Evolutionary conservation across 2,329 filamentous ascomycete genomes (phyloP).

Genomic region (Harringtonia aguacate): DNA sequence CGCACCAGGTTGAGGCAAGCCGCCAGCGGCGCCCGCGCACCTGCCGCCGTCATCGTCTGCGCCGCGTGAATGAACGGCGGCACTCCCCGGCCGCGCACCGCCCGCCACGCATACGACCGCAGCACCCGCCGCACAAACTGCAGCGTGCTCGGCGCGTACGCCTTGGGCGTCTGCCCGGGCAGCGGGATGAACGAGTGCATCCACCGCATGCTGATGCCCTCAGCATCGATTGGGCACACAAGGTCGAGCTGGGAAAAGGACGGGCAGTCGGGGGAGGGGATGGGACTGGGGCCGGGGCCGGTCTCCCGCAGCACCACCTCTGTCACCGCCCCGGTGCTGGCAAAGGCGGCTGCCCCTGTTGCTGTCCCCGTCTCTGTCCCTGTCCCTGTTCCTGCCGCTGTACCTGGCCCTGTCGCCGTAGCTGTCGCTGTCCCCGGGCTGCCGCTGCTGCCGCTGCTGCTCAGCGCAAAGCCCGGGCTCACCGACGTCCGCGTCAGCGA

Average conservation of each 20-base stretch:
- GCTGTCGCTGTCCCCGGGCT: no score
- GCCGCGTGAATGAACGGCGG: conserved; percentile 34
- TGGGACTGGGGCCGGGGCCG: no score
- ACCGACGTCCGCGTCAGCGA: no score
- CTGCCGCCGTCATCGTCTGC: conserved; percentile 20
- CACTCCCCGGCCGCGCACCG: conserved; percentile 23
- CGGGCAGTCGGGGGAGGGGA: background rate
- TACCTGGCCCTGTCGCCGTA: no score
- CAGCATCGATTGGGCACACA: conserved; percentile 32
- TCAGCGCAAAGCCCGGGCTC: no score
- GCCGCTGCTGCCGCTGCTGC: no score
- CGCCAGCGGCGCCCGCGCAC: conserved; percentile 5
- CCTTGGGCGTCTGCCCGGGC: conserved; percentile 29
- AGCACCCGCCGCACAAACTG: conserved; percentile 29
- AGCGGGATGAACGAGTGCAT: conserved; percentile 33
- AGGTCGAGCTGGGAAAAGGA: conserved; percentile 16
- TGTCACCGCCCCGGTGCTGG: no score
- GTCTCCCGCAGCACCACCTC: no score
- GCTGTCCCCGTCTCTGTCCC: no score
- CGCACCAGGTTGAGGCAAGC: background rate
- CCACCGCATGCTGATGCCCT: conserved; percentile 38
- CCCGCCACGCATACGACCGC: conserved; percentile 29
- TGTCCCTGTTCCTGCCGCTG: no score
- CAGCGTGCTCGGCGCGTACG: conserved; percentile 25
- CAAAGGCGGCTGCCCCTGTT: no score